A percentile compares a stretch with the other conserved stretches of the same genome.
Evolutionary conservation across 2,329 filamentous ascomycete genomes (phyloP).

Genomic region (Cordyceps tenuipes): DNA sequence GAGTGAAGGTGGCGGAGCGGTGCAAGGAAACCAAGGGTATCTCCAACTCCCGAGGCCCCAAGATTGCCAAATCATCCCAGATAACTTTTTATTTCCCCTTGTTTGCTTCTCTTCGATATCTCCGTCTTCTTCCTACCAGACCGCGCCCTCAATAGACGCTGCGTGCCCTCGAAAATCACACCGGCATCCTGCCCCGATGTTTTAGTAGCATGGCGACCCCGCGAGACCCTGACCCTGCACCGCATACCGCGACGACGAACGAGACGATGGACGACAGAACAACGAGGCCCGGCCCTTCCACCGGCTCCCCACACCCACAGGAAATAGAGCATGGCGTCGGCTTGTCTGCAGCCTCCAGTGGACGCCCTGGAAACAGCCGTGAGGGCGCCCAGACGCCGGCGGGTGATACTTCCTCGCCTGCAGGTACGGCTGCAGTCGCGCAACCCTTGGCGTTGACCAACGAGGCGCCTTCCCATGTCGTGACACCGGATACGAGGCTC

Average conservation of each 20-base stretch:
- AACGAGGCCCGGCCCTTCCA: neutral
- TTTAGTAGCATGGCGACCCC: conserved; percentile 8
- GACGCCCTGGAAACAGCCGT: conserved; percentile 29
- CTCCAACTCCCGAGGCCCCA: neutral
- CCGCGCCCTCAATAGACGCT: neutral
- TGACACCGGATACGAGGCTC: conserved; percentile 5
- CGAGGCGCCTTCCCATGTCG: conserved; percentile 19
- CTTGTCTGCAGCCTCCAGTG: conserved; percentile 27
- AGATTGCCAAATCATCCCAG: neutral
- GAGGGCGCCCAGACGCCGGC: conserved; percentile 36
- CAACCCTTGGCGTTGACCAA: conserved; percentile 14
- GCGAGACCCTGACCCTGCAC: conserved; percentile 7
- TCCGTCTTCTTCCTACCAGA: neutral
- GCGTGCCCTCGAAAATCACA: neutral
- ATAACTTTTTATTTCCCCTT: neutral
- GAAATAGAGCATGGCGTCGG: neutral
- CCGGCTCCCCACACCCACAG: neutral
- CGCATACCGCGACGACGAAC: neutral
- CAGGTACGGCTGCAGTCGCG: conserved; percentile 17
- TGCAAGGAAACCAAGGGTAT: neutral
- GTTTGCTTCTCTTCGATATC: neutral
- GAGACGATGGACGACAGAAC: neutral
- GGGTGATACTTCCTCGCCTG: conserved; percentile 40
- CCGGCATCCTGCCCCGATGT: neutral
- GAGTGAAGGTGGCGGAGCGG: neutral